These are phyloP conservation scores for Trichophyton rubrum DNA, from an alignment of 2,329 filamentous ascomycete species.

Conservation along the genomic window DNA sequence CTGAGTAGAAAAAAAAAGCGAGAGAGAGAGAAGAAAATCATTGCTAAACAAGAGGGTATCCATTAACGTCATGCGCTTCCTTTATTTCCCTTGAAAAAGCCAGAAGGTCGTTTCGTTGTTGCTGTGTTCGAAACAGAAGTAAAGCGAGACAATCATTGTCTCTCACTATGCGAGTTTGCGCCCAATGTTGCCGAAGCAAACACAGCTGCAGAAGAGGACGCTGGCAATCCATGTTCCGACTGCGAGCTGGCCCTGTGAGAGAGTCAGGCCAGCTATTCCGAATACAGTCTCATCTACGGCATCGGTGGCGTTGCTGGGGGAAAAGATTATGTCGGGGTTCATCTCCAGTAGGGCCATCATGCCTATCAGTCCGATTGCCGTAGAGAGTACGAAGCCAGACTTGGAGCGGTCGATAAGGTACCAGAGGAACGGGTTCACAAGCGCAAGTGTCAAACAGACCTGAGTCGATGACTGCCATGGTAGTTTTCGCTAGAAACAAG, in stretches of 20 bases:
- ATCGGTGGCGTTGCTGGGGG: slow-evolving; percentile 41
- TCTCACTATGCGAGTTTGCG: slow-evolving; percentile 43
- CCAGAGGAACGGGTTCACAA: slow-evolving; percentile 90
- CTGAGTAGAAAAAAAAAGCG: neutral
- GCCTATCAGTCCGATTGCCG: slow-evolving; percentile 59
- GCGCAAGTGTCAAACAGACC: slow-evolving; percentile 72
- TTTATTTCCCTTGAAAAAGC: neutral
- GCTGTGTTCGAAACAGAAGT: neutral
- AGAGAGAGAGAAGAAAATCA: neutral
- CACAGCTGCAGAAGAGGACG: slow-evolving; percentile 84
- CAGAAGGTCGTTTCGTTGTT: neutral
- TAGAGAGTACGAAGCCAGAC: slow-evolving; percentile 69
- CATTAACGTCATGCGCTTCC: neutral
- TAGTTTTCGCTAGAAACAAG: slow-evolving; percentile 55
- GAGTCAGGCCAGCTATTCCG: slow-evolving; percentile 39
- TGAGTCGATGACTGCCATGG: slow-evolving; percentile 95
- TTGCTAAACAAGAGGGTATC: neutral
- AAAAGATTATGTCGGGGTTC: slow-evolving; percentile 65
- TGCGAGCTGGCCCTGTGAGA: slow-evolving; percentile 28
- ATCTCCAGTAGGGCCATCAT: slow-evolving; percentile 62
- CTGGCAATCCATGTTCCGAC: slow-evolving; percentile 79
- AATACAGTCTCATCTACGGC: slow-evolving; percentile 15
- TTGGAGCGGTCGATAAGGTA: slow-evolving; percentile 87
- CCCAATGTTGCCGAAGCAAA: slow-evolving; percentile 95
- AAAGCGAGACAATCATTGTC: neutral